Evolutionary conservation across 2,329 filamentous ascomycete genomes (phyloP), one percentile per base, ranked within the genome.

Genomic region (Alternaria arbusti): DNA sequence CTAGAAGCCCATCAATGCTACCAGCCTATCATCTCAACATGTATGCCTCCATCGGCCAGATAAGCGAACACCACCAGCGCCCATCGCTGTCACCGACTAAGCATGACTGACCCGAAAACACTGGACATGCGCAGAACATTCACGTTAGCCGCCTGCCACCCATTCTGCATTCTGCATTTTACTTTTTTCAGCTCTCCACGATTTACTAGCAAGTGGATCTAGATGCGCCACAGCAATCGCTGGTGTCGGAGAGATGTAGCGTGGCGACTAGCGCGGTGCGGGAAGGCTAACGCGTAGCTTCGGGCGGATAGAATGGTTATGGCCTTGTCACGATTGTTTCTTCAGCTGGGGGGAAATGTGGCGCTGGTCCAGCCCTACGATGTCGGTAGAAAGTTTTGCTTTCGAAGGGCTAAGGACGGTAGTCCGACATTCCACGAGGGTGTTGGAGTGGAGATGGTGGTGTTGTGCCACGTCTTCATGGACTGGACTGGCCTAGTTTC

Each of bases 161-260:
- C 36, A 40, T 40, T 40, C n/a, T 40, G 52, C 52, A 22, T 56
- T 28, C 32, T 40, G 52, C 52, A 22, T 56, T 28, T 32, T 30
- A 50, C 28, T 25, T 28, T 28, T 45, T 56, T 46, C 54, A 56
- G 54, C 54, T 56, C 54, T 56, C 54, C 54, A 56, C 54, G 54
- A 26, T 56, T 46, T 23, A 13, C 49, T 51, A 51, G 17, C 20
- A 17, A 36, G 49, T 36, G 49, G 49, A 36, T 51, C 49, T 51
- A 36, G 49, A 51, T 9, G 49, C 49, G 49, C 49, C 49, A 51
- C 28, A 23, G 28, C 20, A 36, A 26, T 20, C 32, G 49, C 36
- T 40, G 36, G 36, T 40, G 32, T 32, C 17, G 49, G 49, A 51
- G 49, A 51, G 17, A 32, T 51, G 28, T 51, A 51, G 49, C 49